Evolutionary conservation across 2,329 filamentous ascomycete species (phyloP).

Genomic region (Tolypocladium tropicale): DNA sequence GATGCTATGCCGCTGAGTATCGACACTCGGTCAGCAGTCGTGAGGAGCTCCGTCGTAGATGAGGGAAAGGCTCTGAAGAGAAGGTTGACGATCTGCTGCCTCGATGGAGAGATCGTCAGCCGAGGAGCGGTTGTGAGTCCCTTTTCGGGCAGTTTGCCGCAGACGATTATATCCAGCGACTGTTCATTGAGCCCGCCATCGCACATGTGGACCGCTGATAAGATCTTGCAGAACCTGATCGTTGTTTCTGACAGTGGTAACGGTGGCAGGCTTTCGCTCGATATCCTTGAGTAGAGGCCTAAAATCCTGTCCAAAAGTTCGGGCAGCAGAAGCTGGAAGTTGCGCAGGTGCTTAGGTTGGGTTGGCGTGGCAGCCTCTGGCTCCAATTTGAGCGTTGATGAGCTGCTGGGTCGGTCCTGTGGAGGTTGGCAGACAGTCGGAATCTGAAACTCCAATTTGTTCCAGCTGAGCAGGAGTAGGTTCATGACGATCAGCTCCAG

Average conservation of each 20-base stretch:
- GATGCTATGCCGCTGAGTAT: slow-evolving; percentile 79
- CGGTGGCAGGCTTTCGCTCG: slow-evolving; percentile 59
- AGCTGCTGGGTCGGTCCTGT: slow-evolving; percentile 34
- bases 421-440: slow-evolving; percentile 43
- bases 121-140: slow-evolving; percentile 41
- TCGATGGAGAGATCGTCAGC: slow-evolving; percentile 44
- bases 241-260: slow-evolving; percentile 63
- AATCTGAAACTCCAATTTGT: slow-evolving; percentile 74
- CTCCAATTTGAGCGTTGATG: slow-evolving; percentile 14
- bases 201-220: slow-evolving; percentile 56
- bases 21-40: slow-evolving; percentile 64
- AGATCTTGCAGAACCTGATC: slow-evolving; percentile 61
- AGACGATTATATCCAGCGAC: slow-evolving; percentile 54
- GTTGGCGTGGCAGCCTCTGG: slow-evolving; percentile 23
- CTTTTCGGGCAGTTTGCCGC: slow-evolving; percentile 45
- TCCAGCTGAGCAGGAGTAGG: slow-evolving; percentile 75
- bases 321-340: slow-evolving; percentile 51
- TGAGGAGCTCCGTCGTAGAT: slow-evolving; percentile 54
- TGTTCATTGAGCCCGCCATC: slow-evolving; percentile 51
- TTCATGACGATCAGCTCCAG: slow-evolving; percentile 79
- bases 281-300: slow-evolving; percentile 61
- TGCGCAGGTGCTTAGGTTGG: slow-evolving; percentile 43
- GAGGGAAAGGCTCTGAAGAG: slow-evolving; percentile 63
- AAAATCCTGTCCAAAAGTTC: slow-evolving; percentile 68
- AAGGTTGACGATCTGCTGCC: slow-evolving; percentile 53